Conservation (phyloP, 768 basidiomycete genomes). For the Floccularia luteovirens region DNA sequence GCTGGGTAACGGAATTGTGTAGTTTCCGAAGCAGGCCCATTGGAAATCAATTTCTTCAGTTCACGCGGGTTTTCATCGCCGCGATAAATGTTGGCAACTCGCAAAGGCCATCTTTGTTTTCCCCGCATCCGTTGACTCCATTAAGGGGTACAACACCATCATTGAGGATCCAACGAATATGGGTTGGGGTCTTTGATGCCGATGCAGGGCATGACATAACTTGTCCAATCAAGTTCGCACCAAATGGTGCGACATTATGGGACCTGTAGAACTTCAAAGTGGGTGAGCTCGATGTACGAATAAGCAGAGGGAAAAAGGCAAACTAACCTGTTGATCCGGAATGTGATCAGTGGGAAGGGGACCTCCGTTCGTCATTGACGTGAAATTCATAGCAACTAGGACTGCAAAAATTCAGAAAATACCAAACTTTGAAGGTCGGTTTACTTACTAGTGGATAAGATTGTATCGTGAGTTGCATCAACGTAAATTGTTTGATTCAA, state of each 20-base stretch:
- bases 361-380: slow-evolving; percentile 50
- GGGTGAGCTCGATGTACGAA: slow-evolving; percentile 24
- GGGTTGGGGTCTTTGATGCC: slow-evolving; percentile 15
- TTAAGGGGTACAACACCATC: slow-evolving; percentile 67
- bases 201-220: slow-evolving; percentile 29
- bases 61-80: slow-evolving; percentile 49
- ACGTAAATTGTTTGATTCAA: slow-evolving; percentile 55
- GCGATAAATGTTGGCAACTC: slow-evolving; percentile 49
- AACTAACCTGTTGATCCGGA: slow-evolving; percentile 40
- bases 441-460: slow-evolving; percentile 50
- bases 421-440: background rate
- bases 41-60: slow-evolving; percentile 52
- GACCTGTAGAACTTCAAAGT: slow-evolving; percentile 30
- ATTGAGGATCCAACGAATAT: slow-evolving; percentile 68
- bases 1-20: slow-evolving; percentile 32
- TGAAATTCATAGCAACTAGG: slow-evolving; percentile 67
- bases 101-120: slow-evolving; percentile 54
- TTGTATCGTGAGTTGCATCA: slow-evolving; percentile 70
- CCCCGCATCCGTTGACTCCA: slow-evolving; percentile 52
- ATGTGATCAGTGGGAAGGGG: slow-evolving; percentile 60
- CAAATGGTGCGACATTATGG: slow-evolving; percentile 25
- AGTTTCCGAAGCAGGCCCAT: slow-evolving; percentile 53
- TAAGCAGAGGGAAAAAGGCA: slow-evolving; percentile 46
- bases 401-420: slow-evolving; percentile 23
- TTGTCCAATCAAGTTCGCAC: slow-evolving; percentile 33